phyloP scores from a whole-genome alignment of 306 rosid species.

The Vicia faba region DNA sequence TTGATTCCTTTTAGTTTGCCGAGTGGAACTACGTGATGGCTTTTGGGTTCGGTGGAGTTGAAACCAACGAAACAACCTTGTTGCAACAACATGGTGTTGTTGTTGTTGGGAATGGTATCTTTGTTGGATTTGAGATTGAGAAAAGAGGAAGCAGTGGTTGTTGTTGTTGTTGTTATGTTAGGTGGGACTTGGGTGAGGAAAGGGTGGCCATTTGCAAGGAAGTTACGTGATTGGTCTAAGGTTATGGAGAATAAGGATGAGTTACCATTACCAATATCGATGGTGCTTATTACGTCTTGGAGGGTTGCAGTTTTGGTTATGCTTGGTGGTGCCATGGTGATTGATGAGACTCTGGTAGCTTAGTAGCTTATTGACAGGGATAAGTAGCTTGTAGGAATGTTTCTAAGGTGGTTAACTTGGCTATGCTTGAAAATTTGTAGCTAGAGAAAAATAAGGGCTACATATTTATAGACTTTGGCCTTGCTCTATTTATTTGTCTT shows the following conservation, averaged over 20 bases:
- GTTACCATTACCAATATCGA: neutral
- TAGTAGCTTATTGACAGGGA: neutral
- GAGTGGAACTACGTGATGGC: slow-evolving; percentile 56
- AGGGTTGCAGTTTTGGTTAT: slow-evolving; percentile 41
- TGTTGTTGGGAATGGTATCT: neutral
- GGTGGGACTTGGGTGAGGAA: slow-evolving; percentile 57
- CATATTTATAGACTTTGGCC: no score
- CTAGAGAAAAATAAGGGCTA: no score
- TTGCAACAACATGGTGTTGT: neutral
- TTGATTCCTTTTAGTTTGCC: slow-evolving; percentile 52
- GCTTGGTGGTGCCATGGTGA: slow-evolving; percentile 76
- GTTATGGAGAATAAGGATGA: slow-evolving; percentile 41
- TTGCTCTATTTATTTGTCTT: no score
- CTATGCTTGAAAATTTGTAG: neutral
- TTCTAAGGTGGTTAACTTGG: neutral
- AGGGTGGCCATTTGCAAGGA: slow-evolving; percentile 58
- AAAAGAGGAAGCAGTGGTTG: slow-evolving; percentile 42
- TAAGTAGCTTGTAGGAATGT: neutral
- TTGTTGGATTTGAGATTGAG: slow-evolving; percentile 37
- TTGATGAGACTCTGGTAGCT: neutral
- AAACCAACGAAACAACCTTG: slow-evolving; percentile 71
- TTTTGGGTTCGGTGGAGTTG: slow-evolving; percentile 38
- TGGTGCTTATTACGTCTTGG: slow-evolving; percentile 21
- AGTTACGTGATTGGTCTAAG: slow-evolving; percentile 42
- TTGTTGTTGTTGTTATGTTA: slow-evolving; percentile 39